Evolutionary conservation across 1,139 yeast genomes (phyloP), one percentile per base, ranked within the genome.

Genomic region (Zygoascus meyerae): DNA sequence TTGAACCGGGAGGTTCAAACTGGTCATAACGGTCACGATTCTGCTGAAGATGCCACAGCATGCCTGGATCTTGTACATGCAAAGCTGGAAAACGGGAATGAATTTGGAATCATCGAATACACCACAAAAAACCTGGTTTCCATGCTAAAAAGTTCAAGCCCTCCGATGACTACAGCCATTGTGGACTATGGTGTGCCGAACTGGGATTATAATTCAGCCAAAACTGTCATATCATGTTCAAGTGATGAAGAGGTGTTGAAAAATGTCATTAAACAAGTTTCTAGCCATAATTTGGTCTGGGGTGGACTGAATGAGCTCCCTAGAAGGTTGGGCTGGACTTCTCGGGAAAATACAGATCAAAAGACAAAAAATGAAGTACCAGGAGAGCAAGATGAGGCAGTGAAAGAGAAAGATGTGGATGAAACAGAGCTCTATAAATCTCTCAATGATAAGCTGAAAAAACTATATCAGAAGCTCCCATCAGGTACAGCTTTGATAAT

Each of bases 11-110:
- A 65, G 0, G 90, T 92, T 43, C 97, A 92, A 63, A 78, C 73
- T 48, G 67, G 67, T 17, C 71, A 73, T 0, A 57, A 64, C 1
- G 95, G 95, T 2, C 98, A 92, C 65, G 86, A 92, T 41, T 83
- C 97, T 0, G 73, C 83, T 1, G 95, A 87, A 61, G 98, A 92
- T 62, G 86, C 96, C 6, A 64, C 64, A 34, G 82, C 96, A 0
- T 86, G 96, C 59, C 69, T 90, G 58, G 90, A 86, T 51, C 71
- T 92, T 44, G 78, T 86, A 0, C 79, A 85, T 55, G 57, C 79
- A 52, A 89, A 90, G 59, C 68, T 89, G 11, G 62, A 70, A 3
- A 77, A 81, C 48, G 97, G 97, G 0, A 63, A 66, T 5, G 67
- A 73, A 4, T 84, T 75, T 64, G 97, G 97, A 0, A 64, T 69